Evolutionary conservation across 164 flowering plant genomes (phyloP), one percentile per base, ranked within the genome.

Genomic region (Tinospora cordifolia): DNA sequence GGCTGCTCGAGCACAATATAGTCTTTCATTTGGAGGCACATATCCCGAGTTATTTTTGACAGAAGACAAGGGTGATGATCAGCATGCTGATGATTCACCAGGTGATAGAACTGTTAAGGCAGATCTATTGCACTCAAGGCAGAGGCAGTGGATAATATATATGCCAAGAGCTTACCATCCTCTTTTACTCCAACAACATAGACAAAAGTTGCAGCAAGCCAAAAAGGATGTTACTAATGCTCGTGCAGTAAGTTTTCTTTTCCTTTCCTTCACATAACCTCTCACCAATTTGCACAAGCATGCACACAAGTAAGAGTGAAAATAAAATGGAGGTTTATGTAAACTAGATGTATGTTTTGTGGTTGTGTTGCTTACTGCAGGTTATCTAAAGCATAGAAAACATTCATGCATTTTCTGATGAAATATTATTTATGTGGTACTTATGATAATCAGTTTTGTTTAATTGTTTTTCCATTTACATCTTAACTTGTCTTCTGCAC

Each of bases 101-200:
- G 78, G 67, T 34, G 59, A 72, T 26, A 63, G 71, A 65, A 66
- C 30, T 72, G 47, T 69, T 39, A 66, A 62, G 60, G 70, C 58
- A 14, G 64, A 65, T 57, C 63, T 60, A 40, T 75, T 84, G 27
- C 30, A 72, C 62, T 57, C 67, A 13, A 74, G 54, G 30, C 80
- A 75, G 76, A 81, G 68, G 75, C 82, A 87, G 62, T 91, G 97
- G 94, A 78, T 66, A 13, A 66, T 93, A 76, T 86, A 79, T 87
- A 75, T 93, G 71, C 93, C 88, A 14, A 87, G 87, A 75, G 87
- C 93, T 71, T 84, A 83, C 81, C 97, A 93, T 81, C 98, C 98
- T 75, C 70, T 93, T 49, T 77, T 93, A 76, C 84, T 91, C 70
- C 88, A 87, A 75, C 83, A 84, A 69, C 87, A 93, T 80, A 80